Percentiles rank a stretch among this genome's conserved stretches.
Evolutionary conservation across 164 flowering plant genomes (phyloP).

Genomic region (Piper longum): DNA sequence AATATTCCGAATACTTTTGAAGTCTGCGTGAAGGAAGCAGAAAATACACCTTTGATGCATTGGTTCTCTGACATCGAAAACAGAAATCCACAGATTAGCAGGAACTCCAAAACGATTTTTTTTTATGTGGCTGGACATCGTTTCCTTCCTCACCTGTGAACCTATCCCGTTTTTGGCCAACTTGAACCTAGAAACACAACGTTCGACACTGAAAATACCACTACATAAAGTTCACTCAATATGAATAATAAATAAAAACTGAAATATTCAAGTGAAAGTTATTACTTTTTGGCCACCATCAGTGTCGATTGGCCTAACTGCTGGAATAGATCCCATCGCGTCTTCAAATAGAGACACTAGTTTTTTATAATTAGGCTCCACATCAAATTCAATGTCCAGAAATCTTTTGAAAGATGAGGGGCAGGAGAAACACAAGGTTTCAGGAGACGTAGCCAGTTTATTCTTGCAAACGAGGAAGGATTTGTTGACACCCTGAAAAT

Average conservation of each 20-base stretch:
- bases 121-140: constrained; percentile 68
- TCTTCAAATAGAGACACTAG: constrained; percentile 65
- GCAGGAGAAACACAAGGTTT: constrained; percentile 67
- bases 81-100: constrained; percentile 84
- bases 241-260: neutral
- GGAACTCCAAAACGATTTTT: constrained; percentile 91
- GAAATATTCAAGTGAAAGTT: neutral
- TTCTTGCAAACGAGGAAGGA: constrained; percentile 84
- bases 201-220: neutral
- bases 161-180: constrained; percentile 81
- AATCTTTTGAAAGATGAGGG: constrained; percentile 71
- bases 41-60: constrained; percentile 70
- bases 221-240: neutral
- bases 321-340: constrained; percentile 64
- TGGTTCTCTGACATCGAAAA: constrained; percentile 69
- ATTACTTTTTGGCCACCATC: constrained; percentile 85
- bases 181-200: constrained; percentile 39
- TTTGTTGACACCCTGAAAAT: constrained; percentile 71
- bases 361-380: constrained; percentile 78
- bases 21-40: neutral
- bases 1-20: neutral
- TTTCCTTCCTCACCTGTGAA: constrained; percentile 58
- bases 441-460: constrained; percentile 84
- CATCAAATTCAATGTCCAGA: constrained; percentile 82
- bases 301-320: constrained; percentile 68